Evolutionary conservation across 495 filamentous ascomycete species (phyloP), one percentile per base, ranked within the genome.

Genomic region (Alectoria sarmentosa): DNA sequence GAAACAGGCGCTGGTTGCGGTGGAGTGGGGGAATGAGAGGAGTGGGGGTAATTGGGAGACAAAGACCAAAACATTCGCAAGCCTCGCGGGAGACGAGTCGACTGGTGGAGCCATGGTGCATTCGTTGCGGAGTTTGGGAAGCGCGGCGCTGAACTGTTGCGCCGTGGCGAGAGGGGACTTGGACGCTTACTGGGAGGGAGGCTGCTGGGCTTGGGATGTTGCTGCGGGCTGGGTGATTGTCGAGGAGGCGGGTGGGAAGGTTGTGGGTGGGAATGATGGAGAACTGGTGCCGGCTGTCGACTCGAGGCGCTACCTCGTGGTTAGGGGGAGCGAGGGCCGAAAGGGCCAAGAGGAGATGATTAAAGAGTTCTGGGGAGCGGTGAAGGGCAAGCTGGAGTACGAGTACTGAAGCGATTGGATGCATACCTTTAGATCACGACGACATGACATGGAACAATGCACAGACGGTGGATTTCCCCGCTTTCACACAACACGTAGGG

Each of bases 131-230:
- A 86, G 80, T 70, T 69, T 92, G 68, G 92, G 92, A 2, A 87
- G 82, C 55, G 92, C 92, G 15, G 92, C 91, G 37, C 75, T 96
- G 70, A 96, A 96, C 70, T 71, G 95, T 21, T 94, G 90, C 63
- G 82, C 79, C n/a, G 87, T 92, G 49, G 92, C 92, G 21, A 80
- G 83, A 1, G 93, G 92, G 1, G 83, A 84, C 68, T 67, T 94
- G 38, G 92, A 97, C 76, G 61, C 86, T 38, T 96, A 95, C 69
- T 97, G 93, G 92, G 92, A 97, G 71, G 91, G 90, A 19, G 92
- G 93, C 11, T 93, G 89, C 73, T 96, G 90, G 88, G 90, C 89
- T 36, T 96, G 92, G 92, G 92, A 97, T 77, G 91, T 96, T 17
- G 89, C 87, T 68, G 92, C 93, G 11, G 93, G 86, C 0, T 96